phyloP scores from a whole-genome alignment of 495 filamentous ascomycete genomes.

The Aspergillus nanangensis region DNA sequence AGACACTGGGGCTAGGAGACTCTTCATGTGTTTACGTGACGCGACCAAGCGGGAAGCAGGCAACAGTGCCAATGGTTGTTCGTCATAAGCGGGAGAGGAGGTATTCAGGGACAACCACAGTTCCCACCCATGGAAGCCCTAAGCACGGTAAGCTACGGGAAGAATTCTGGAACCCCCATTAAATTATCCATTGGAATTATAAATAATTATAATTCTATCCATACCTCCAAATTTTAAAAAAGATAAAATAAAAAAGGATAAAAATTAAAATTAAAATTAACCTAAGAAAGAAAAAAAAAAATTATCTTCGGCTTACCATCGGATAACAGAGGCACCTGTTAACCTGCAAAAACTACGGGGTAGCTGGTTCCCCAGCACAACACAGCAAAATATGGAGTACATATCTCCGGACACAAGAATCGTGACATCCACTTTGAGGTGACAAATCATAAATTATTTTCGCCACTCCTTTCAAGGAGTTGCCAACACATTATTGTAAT shows the following conservation, averaged over 20 bases:
- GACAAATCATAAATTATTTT: no score
- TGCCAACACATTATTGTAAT: no score
- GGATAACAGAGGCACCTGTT: conserved; percentile 1
- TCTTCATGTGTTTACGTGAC: no score
- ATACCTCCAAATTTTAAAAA: neutral
- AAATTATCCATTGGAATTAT: no score
- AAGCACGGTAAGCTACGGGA: conserved; percentile 12
- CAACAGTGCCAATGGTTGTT: neutral
- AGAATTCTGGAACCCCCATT: conserved; percentile 2
- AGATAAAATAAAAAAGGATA: neutral
- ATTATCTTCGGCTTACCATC: conserved; percentile 7
- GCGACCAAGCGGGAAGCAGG: no score
- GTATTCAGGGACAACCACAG: conserved; percentile 4
- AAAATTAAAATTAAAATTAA: neutral
- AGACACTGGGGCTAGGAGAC: no score
- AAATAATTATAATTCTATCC: neutral
- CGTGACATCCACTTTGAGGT: no score
- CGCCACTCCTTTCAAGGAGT: no score
- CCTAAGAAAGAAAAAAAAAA: neutral
- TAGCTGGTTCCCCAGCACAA: neutral
- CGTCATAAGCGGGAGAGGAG: neutral
- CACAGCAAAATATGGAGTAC: neutral
- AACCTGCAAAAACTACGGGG: no score
- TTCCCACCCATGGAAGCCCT: conserved; percentile 2
- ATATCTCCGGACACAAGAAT: neutral